A percentile compares a stretch with the other conserved stretches of the same genome.
Evolutionary conservation across 2,329 filamentous ascomycete species (phyloP).

Genomic region (Eutypa lata): DNA sequence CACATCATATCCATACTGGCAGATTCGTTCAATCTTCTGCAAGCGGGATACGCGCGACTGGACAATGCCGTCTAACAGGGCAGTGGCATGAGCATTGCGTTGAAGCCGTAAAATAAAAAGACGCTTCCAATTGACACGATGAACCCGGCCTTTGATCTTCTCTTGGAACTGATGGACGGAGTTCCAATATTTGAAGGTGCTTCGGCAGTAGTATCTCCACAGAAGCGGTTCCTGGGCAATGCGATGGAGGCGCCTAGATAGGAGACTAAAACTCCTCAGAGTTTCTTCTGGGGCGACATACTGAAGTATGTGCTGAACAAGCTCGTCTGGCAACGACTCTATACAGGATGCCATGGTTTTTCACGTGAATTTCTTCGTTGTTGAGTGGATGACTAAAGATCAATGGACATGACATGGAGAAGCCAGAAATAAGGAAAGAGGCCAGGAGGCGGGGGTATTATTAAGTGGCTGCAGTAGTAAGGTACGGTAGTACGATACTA

Average conservation of each 20-base stretch:
- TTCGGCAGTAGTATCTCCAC: conserved; percentile 74
- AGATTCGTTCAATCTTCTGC: conserved; percentile 67
- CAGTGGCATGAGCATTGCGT: conserved; percentile 49
- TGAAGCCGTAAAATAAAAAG: conserved; percentile 58
- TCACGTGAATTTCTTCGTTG: neutral
- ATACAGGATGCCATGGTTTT: conserved; percentile 31
- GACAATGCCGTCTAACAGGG: conserved; percentile 66
- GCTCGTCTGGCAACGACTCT: conserved; percentile 70
- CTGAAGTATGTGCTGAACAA: conserved; percentile 74
- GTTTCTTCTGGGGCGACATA: conserved; percentile 57
- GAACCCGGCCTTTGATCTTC: conserved; percentile 52
- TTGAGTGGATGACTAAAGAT: neutral
- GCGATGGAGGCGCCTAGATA: conserved; percentile 62
- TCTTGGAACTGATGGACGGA: conserved; percentile 55
- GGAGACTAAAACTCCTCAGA: conserved; percentile 43
- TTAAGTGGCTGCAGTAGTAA: no score
- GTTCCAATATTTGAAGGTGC: conserved; percentile 73
- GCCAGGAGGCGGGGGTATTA: no score
- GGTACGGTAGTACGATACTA: no score
- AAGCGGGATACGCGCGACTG: conserved; percentile 67
- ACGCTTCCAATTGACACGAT: conserved; percentile 69
- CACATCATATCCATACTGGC: conserved; percentile 75
- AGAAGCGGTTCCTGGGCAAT: conserved; percentile 70
- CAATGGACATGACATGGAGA: neutral
- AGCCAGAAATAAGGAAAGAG: no score